Evolutionary conservation across 2,329 filamentous ascomycete genomes (phyloP).

Genomic region (Reticulascus tulasneorum): DNA sequence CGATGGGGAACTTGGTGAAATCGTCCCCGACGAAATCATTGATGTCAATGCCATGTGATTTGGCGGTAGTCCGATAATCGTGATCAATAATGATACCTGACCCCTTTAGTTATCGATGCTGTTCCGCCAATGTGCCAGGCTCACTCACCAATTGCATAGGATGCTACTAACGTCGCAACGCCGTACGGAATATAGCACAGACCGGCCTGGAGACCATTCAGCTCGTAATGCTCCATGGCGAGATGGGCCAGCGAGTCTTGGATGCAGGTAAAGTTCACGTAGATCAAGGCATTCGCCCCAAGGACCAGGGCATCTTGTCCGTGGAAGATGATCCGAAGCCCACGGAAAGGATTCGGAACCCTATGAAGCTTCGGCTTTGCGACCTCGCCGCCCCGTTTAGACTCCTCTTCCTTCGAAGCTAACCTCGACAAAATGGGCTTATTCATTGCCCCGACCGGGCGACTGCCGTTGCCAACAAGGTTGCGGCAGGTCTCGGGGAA

Average conservation of each 20-base stretch:
- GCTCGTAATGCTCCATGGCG: background rate
- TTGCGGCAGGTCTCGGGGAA: constrained; percentile 22
- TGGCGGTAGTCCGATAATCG: background rate
- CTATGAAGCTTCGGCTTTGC: background rate
- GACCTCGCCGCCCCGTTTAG: background rate
- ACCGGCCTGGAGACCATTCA: constrained; percentile 1
- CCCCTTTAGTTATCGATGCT: background rate
- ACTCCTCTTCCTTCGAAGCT: background rate
- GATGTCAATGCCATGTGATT: background rate
- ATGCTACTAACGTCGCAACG: background rate
- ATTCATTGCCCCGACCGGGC: background rate
- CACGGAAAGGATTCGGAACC: background rate
- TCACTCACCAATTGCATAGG: constrained; percentile 1
- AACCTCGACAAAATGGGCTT: background rate
- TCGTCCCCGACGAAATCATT: background rate
- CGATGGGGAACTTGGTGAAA: background rate
- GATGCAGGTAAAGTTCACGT: constrained; percentile 2
- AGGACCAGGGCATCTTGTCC: constrained; percentile 1
- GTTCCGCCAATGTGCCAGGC: background rate
- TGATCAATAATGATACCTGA: constrained; percentile 3
- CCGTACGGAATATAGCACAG: constrained; percentile 4
- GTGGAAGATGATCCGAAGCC: background rate
- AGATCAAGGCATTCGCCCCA: background rate
- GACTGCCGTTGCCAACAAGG: background rate
- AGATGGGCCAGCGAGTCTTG: constrained; percentile 3